Conservation (phyloP, 176 grass and related monocot genomes). For the Musa itinerans region DNA sequence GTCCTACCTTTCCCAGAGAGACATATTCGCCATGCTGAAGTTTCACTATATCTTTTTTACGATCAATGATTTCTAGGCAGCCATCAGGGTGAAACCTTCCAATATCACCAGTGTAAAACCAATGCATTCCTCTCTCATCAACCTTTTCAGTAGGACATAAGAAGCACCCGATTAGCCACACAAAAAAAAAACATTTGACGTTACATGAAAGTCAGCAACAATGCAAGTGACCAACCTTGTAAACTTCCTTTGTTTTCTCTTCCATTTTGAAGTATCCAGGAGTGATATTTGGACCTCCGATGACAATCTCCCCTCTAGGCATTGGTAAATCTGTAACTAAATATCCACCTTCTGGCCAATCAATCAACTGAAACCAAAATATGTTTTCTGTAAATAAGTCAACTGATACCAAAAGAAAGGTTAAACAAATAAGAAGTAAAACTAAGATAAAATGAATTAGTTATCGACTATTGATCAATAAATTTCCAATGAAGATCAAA, state of each 20-base stretch:
- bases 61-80: slow-evolving; percentile 86
- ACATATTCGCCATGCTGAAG: slow-evolving; percentile 98
- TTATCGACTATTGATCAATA: neutral
- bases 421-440: too few species aligned
- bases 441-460: too few species aligned
- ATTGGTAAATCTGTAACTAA: slow-evolving; percentile 71
- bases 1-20: slow-evolving; percentile 77
- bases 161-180: neutral
- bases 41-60: slow-evolving; percentile 97
- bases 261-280: slow-evolving; percentile 83
- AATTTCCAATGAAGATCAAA: neutral
- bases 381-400: neutral
- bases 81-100: slow-evolving; percentile 78
- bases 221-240: slow-evolving; percentile 44
- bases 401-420: too few species aligned
- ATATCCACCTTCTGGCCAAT: slow-evolving; percentile 86
- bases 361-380: slow-evolving; percentile 52
- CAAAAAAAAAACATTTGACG: neutral
- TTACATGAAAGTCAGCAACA: neutral
- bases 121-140: slow-evolving; percentile 76
- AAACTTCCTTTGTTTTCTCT: slow-evolving; percentile 88
- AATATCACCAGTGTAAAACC: slow-evolving; percentile 92
- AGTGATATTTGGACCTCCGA: slow-evolving; percentile 86
- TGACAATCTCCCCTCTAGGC: slow-evolving; percentile 91
- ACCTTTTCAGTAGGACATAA: slow-evolving; percentile 24